These are phyloP conservation scores for Stereum hirsutum DNA, from an alignment of 1,284 basidiomycete species.

Conservation along the genomic window DNA sequence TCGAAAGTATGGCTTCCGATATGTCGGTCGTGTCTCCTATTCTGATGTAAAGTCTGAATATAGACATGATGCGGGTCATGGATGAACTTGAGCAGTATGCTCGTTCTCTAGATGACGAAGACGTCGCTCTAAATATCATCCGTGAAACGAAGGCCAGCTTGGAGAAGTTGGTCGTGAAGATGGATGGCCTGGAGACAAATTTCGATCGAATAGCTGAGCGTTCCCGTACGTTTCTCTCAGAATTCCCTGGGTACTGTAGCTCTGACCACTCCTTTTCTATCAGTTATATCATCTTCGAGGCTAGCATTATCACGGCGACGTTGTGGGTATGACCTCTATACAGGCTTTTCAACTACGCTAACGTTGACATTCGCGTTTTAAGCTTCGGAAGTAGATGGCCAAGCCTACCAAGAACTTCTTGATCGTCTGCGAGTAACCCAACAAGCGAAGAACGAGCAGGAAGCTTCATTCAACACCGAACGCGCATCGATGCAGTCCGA, in stretches of 20 bases:
- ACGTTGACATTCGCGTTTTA: background rate
- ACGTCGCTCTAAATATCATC: constrained; percentile 43
- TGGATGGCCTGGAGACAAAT: constrained; percentile 67
- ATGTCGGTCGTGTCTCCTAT: background rate
- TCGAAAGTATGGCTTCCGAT: constrained; percentile 46
- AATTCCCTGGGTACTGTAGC: background rate
- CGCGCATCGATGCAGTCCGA: constrained; percentile 43
- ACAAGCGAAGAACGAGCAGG: constrained; percentile 43
- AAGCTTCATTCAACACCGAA: constrained; percentile 44
- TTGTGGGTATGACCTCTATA: constrained; percentile 34
- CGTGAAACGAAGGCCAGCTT: constrained; percentile 50
- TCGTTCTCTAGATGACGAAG: constrained; percentile 28
- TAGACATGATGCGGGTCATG: constrained; percentile 55
- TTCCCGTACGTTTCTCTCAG: constrained; percentile 43
- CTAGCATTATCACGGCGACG: constrained; percentile 56
- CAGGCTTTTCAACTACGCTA: background rate
- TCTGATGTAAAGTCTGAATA: background rate
- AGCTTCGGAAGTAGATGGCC: constrained; percentile 64
- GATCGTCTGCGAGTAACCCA: constrained; percentile 50
- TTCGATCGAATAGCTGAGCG: constrained; percentile 78
- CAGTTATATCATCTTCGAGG: constrained; percentile 68
- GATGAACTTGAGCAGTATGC: constrained; percentile 57
- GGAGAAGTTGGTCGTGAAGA: constrained; percentile 60
- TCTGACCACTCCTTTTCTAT: constrained; percentile 2
- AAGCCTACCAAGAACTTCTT: constrained; percentile 58